Evolutionary conservation across 1,284 basidiomycete genomes (phyloP).

Genomic region (Microbotryum saponariae): DNA sequence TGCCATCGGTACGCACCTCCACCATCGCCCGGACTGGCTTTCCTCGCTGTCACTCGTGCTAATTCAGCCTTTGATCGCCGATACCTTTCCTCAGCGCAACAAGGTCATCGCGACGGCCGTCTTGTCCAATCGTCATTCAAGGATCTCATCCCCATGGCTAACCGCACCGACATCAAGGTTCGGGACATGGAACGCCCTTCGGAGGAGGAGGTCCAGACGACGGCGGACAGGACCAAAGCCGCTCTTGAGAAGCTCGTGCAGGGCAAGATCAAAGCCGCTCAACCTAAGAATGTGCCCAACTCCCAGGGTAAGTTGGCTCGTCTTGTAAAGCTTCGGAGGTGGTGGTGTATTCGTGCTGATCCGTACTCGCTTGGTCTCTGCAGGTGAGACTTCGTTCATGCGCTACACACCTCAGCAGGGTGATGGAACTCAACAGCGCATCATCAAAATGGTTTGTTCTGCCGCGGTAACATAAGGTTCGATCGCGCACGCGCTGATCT

Average conservation of each 20-base stretch:
- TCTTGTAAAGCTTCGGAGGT: background rate
- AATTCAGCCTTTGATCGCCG: background rate
- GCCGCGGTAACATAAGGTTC: background rate
- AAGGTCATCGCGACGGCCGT: conserved; percentile 80
- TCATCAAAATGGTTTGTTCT: conserved; percentile 84
- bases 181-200: conserved; percentile 80
- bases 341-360: background rate
- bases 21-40: background rate
- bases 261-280: conserved; percentile 93
- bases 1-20: conserved; percentile 28
- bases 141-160: conserved; percentile 84
- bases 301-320: conserved; percentile 18
- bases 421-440: conserved; percentile 79
- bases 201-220: conserved; percentile 78
- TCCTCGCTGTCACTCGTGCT: background rate
- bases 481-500: background rate
- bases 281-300: conserved; percentile 51
- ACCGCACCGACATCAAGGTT: conserved; percentile 81
- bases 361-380: background rate
- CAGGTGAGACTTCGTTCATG: conserved; percentile 55
- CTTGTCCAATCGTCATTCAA: conserved; percentile 91
- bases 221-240: conserved; percentile 78
- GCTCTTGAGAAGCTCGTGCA: conserved; percentile 90
- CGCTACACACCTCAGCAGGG: conserved; percentile 86
- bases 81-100: conserved; percentile 53